Evolutionary conservation across 78 protist species (phyloP).

Genomic region (Protostelium mycophagum): DNA sequence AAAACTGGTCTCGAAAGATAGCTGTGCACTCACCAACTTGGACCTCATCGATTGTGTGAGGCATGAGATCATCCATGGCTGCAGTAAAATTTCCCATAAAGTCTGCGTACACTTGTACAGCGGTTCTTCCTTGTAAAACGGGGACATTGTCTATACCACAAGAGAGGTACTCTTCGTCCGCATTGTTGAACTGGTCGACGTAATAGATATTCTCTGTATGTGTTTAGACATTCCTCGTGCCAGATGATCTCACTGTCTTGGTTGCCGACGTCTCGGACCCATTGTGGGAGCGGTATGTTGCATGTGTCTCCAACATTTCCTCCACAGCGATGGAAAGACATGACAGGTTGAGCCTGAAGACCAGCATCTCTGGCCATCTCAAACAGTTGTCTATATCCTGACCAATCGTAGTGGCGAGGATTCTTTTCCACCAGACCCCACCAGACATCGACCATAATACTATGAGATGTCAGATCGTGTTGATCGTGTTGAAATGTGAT

Average conservation of each 20-base stretch:
- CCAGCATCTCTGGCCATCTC: conserved; percentile 15
- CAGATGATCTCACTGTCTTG: conserved; percentile 12
- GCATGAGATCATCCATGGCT: conserved; percentile 21
- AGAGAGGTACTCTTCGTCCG: conserved; percentile 81
- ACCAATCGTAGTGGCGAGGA: conserved; percentile 60
- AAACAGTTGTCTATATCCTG: conserved; percentile 45
- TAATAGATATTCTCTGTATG: conserved; percentile 67
- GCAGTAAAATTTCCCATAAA: conserved; percentile 54
- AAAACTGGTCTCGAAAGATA: too few species aligned
- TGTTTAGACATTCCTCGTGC: too few species aligned
- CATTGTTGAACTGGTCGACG: conserved; percentile 56
- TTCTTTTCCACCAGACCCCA: conserved; percentile 79
- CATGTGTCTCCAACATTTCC: conserved; percentile 80
- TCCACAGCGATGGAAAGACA: conserved; percentile 71
- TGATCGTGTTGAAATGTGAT: too few species aligned
- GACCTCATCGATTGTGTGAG: conserved; percentile 45
- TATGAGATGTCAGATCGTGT: too few species aligned
- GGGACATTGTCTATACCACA: conserved; percentile 63
- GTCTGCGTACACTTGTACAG: conserved; percentile 74
- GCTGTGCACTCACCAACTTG: too few species aligned
- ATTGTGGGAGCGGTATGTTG: conserved; percentile 51
- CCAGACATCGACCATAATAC: conserved; percentile 89
- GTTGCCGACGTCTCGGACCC: conserved; percentile 46
- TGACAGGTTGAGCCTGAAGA: conserved; percentile 53
- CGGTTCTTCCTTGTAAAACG: conserved; percentile 59